Base-by-base conservation (phyloP, 1,284 basidiomycete species). In the Malassezia sp. region DNA sequence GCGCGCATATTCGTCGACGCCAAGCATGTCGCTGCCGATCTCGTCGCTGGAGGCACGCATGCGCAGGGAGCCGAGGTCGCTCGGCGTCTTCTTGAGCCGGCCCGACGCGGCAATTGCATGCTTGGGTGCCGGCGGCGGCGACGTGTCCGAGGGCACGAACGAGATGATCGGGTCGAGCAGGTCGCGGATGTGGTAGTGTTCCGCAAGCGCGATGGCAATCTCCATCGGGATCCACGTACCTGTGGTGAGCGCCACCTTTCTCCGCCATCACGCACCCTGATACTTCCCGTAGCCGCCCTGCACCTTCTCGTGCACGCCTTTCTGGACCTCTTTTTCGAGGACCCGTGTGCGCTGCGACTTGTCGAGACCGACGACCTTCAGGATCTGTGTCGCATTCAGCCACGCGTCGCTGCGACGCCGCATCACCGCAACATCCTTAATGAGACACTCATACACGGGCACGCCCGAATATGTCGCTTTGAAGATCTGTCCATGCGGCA, bases 281-380 rank as follows among this genome's bases (percentile, higher is more conserved):
- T 96, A 97, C 74, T 97, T 99, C 59, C 93, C 93, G 72, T 97
- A 99, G 0, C 93, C 93, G 27, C 93, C 93, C 71, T 99, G 93
- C 0, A 99, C 89, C 72, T 99, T 99, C 73, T 97, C 93, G 72
- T 99, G 93, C 59, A 88, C 84, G 21, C 90, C 93, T 73, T 96
- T 96, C 72, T 99, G 93, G 2, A 99, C 83, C 74, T 99, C 93
- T 56, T 93, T 80, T 72, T 99, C 93, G 38, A 97, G 78, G 11
- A 99, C 90, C 49, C 93, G 81, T 45, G 93, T 97, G 38, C 93
- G 78, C 71, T 97, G 93, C 1, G 93, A 93, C 72, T 99, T 99
- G 75, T 99, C 93, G 61, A 97, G 95, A 9, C 91, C 93, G 26
- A 91, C 93, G 59, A 99, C 91, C 72, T 99, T 97, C 69, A 97